Base-by-base conservation (phyloP, 2,329 filamentous ascomycete species). In the Emergomyces pasteurianus region DNA sequence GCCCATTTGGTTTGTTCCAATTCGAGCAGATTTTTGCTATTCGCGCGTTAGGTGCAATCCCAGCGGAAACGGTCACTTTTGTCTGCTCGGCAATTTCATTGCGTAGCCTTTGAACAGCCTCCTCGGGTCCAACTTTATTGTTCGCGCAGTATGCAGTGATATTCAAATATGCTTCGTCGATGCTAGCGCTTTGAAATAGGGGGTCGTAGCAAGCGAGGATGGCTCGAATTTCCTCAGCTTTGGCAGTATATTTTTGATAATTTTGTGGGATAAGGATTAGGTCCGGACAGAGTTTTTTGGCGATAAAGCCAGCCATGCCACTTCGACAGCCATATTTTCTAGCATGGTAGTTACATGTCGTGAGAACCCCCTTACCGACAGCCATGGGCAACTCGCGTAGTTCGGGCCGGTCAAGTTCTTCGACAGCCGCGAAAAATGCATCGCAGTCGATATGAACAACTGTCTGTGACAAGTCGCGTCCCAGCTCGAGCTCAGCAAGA, bases 21-120 rank as follows among this genome's bases (percentile, higher is more conserved):
- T 99, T 96, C 21, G 90, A 95, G 67, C 88, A 90, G 38, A 99
- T 96, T 74, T 99, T 99, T 36, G 94, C 92, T 16, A 99, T 80
- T 70, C 91, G 92, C 0, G 92, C 87, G 72, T 99, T 99, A 1
- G 90, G 88, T 0, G 91, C 92, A 63, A 99, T 96, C 0, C 94
- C 94, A 0, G 92, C 94, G 18, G 92, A 96, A 3, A 99, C 87
- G 0, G 92, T 96, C 61, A 99, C 86, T 46, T 87, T 85, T 0
- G 90, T 88, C 68, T 83, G 85, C 63, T 89, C 82, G 43, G 87
- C 80, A 0, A 99, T 84, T 68, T 95, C 85, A 12, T 80, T 79
- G 10, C 94, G 85, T 77, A 97, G 84, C 67, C 92, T 85, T 52
- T 84, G 80, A 14, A 96, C 88, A 0, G 81, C 89, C 36, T 90